Conservation (phyloP, 2,329 filamentous ascomycete genomes). For the Cladosporium sp. region DNA sequence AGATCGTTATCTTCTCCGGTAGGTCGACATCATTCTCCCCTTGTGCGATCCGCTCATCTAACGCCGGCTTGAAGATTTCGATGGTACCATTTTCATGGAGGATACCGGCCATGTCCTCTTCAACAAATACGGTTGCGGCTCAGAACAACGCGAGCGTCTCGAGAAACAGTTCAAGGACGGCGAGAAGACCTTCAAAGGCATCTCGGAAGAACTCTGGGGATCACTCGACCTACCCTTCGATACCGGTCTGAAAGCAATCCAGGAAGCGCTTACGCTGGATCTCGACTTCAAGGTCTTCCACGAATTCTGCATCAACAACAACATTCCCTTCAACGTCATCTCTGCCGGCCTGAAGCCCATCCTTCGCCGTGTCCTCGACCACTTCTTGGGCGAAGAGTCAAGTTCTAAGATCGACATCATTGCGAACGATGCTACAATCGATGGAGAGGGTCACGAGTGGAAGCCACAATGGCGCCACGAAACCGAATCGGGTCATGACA, state of each 20-base stretch:
- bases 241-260: slow-evolving; percentile 63
- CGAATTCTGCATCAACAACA: slow-evolving; percentile 58
- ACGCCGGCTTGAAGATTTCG: slow-evolving; percentile 52
- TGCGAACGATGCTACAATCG: slow-evolving; percentile 62
- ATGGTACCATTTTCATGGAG: slow-evolving; percentile 64
- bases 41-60: neutral
- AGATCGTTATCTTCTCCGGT: slow-evolving; percentile 59
- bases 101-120: slow-evolving; percentile 67
- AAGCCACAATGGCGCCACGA: slow-evolving; percentile 65
- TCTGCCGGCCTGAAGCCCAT: slow-evolving; percentile 65
- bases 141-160: slow-evolving; percentile 51
- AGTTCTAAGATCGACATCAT: slow-evolving; percentile 61
- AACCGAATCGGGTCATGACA: slow-evolving; percentile 62
- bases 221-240: slow-evolving; percentile 64
- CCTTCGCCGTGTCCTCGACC: slow-evolving; percentile 57
- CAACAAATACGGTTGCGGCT: slow-evolving; percentile 61
- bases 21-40: slow-evolving; percentile 18
- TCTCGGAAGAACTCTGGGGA: slow-evolving; percentile 70
- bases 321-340: slow-evolving; percentile 66
- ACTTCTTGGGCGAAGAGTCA: slow-evolving; percentile 60
- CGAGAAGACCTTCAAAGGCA: slow-evolving; percentile 63
- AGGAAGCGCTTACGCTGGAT: slow-evolving; percentile 59
- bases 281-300: slow-evolving; percentile 62
- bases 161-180: slow-evolving; percentile 63
- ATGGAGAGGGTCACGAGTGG: slow-evolving; percentile 56